These are phyloP conservation scores for Tetradesmus obliquus DNA, from an alignment of 139 green algal species.

Conservation along the genomic window DNA sequence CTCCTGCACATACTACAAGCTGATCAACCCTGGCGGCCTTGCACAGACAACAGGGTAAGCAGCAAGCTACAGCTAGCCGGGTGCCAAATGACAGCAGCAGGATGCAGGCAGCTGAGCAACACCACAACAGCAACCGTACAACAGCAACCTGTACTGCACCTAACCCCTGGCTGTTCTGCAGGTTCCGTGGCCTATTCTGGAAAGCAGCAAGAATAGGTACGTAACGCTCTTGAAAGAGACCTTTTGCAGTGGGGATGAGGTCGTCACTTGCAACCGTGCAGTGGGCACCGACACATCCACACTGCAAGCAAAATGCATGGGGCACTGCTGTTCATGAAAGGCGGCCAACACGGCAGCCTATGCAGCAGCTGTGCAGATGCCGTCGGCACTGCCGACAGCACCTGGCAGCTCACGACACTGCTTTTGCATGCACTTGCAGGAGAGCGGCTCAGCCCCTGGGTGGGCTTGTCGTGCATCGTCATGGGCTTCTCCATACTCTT, in stretches of 20 bases:
- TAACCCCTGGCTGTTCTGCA: conserved; percentile 40
- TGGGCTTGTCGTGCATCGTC: conserved; percentile 70
- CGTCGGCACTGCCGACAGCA: neutral
- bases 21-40: conserved; percentile 76
- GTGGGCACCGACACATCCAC: neutral
- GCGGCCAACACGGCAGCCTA: neutral
- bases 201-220: conserved; percentile 88
- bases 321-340: neutral
- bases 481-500: conserved; percentile 80
- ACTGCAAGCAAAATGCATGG: neutral
- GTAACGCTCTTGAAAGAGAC: neutral
- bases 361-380: neutral
- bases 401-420: neutral
- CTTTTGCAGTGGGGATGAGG: neutral
- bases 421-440: conserved; percentile 51
- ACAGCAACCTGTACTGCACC: too few relatives aligned
- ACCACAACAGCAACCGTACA: too few relatives aligned
- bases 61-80: neutral
- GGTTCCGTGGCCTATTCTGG: conserved; percentile 91
- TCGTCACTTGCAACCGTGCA: neutral
- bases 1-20: conserved; percentile 97
- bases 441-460: conserved; percentile 84
- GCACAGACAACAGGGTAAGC: conserved; percentile 80
- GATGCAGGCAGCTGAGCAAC: neutral
- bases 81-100: neutral